A percentile compares a stretch with the other conserved stretches of the same genome.
phyloP scores from a whole-genome alignment of 345 rosid genomes.

The Cardamine occulta region DNA sequence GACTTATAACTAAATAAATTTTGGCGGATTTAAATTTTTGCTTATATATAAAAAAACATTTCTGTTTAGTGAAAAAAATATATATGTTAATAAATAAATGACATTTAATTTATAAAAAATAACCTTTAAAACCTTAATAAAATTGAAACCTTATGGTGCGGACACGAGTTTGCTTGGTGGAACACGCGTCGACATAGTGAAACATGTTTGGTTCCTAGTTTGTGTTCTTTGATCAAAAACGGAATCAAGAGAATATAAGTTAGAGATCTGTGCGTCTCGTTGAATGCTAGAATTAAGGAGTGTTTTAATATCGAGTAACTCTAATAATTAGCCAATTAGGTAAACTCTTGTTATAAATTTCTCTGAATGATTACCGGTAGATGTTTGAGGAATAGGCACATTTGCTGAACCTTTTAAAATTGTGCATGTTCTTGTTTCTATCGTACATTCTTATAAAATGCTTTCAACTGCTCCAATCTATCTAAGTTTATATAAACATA shows the following conservation, averaged over 20 bases:
- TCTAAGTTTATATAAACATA: neutral
- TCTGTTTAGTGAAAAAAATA: no score
- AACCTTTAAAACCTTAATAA: no score
- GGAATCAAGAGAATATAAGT: neutral
- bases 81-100: no score
- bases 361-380: neutral
- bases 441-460: neutral
- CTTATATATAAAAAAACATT: no score
- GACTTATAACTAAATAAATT: no score
- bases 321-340: neutral
- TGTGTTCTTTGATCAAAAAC: neutral
- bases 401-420: neutral
- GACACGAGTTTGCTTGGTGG: no score
- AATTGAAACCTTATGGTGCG: no score
- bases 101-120: no score
- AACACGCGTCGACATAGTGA: no score
- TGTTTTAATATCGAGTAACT: neutral
- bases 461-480: neutral
- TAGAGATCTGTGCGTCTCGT: no score
- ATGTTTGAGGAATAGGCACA: neutral
- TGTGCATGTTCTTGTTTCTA: neutral
- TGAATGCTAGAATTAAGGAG: no score
- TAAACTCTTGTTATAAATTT: neutral
- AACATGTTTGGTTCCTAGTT: neutral
- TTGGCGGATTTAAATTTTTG: no score